Evolutionary conservation across 805 yeast genomes (phyloP), one percentile per base, ranked within the genome.

Genomic region (Candida insectalens): DNA sequence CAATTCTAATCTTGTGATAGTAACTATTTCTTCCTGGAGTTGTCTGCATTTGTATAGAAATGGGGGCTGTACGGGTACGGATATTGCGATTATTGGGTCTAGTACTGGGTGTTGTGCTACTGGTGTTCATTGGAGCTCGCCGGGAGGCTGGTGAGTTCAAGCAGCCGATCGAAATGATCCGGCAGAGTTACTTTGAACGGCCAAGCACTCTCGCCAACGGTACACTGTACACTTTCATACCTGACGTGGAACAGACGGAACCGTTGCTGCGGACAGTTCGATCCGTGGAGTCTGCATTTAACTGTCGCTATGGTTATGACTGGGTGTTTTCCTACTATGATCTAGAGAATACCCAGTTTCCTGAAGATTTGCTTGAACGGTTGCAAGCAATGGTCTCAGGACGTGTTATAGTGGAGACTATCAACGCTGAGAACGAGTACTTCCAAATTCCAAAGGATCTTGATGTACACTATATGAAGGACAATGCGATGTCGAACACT

Each of bases 241-340:
- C 53, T 1, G 42, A 48, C 31, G 19, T 41, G 4, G 20, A 34
- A 2, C 28, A 36, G 3, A 7, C 35, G 2, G 37, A 35, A 15
- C 25, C 40, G 17, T 33, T 46, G 5, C 29, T 53, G 8, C 41
- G 27, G 19, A 46, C 57, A 1, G 44, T 54, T 6, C 38, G 78
- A 46, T 69, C 77, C 15, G 71, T 87, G 22, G 95, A 88, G 57
- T 88, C 80, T 51, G 65, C 94, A 36, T 88, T 88, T 67, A 88
- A 88, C 61, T 50, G 59, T 8, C 64, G 75, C 31, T 82, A 62
- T 59, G 66, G 79, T 39, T 88, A 88, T 51, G 95, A 89, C 44
- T 88, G 96, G 95, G 83, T 84, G 12, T 87, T 88, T 51, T 65
- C 83, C 7, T 49, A 43, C 45, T 87, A 83, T 55, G 88, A 85